Evolutionary conservation across 176 grass and related monocot species (phyloP).

Genomic region (Hsuehochloa calcarea): DNA sequence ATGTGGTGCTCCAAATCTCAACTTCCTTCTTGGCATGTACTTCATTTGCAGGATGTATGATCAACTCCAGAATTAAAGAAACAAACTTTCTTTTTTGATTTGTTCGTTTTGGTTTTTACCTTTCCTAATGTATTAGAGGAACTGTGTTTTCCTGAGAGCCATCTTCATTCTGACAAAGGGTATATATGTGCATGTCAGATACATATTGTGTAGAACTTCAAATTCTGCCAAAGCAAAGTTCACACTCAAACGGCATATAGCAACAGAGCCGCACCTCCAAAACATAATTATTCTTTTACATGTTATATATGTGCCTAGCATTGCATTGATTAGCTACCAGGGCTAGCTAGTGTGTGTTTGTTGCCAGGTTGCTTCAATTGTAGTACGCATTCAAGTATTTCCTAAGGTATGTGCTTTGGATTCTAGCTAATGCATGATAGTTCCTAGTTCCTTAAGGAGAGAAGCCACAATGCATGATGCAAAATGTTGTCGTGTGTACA

Average conservation of each 20-base stretch:
- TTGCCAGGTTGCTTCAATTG: not conserved
- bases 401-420: not conserved
- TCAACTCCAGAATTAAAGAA: not conserved
- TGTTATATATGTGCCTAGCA: not conserved
- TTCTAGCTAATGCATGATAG: not conserved
- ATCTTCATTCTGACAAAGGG: not conserved
- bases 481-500: conserved; percentile 12
- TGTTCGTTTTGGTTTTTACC: not conserved
- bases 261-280: not conserved
- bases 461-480: not conserved
- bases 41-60: not conserved
- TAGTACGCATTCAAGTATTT: not conserved
- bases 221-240: not conserved
- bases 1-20: not conserved
- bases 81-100: not conserved
- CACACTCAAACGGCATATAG: not conserved
- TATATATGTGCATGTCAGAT: not conserved
- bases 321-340: not conserved
- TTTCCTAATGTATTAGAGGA: not conserved
- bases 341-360: not conserved
- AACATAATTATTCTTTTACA: not conserved
- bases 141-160: not conserved
- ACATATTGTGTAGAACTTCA: not conserved
- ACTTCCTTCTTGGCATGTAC: not conserved
- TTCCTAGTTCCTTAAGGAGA: not conserved